These are phyloP conservation scores for Aspergillus sp. DNA, from an alignment of 2,329 filamentous ascomycete species.

Conservation along the genomic window DNA sequence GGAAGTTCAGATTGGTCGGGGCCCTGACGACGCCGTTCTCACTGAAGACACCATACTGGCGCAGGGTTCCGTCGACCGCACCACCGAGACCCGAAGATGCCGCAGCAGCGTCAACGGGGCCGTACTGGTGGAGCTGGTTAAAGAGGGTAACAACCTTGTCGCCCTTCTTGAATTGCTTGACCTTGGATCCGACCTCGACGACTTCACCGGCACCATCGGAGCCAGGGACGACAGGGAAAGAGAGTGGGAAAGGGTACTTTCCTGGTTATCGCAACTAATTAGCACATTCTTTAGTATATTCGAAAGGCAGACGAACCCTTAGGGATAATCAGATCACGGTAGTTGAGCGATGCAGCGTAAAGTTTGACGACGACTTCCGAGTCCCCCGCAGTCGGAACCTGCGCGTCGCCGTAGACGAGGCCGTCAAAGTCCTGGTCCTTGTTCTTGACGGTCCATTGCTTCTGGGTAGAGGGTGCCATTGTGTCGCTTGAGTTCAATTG, in stretches of 20 bases:
- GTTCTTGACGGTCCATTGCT: slow-evolving; percentile 56
- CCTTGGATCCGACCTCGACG: slow-evolving; percentile 54
- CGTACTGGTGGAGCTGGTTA: slow-evolving; percentile 58
- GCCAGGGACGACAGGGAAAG: slow-evolving; percentile 32
- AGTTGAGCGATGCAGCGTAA: slow-evolving; percentile 51
- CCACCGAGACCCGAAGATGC: slow-evolving; percentile 65
- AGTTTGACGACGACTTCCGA: slow-evolving; percentile 71
- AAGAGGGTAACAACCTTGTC: slow-evolving; percentile 61
- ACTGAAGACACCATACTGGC: slow-evolving; percentile 66
- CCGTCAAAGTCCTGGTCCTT: slow-evolving; percentile 58
- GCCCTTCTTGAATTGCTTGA: slow-evolving; percentile 57
- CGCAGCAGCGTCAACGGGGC: slow-evolving; percentile 42
- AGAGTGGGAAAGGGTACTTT: slow-evolving; percentile 34
- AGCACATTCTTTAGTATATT: too few species aligned
- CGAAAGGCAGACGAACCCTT: slow-evolving; percentile 32
- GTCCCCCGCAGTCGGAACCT: slow-evolving; percentile 64
- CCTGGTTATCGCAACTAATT: slow-evolving; percentile 3
- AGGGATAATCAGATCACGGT: slow-evolving; percentile 50
- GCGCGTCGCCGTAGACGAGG: slow-evolving; percentile 54
- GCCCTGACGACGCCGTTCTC: slow-evolving; percentile 66
- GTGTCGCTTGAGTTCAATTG: background rate
- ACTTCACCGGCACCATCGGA: slow-evolving; percentile 48
- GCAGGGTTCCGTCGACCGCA: slow-evolving; percentile 65
- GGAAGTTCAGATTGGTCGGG: slow-evolving; percentile 55
- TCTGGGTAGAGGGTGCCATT: slow-evolving; percentile 44